These are phyloP conservation scores for Fusarium longipes DNA, from an alignment of 2,329 filamentous ascomycete genomes.

Conservation along the genomic window DNA sequence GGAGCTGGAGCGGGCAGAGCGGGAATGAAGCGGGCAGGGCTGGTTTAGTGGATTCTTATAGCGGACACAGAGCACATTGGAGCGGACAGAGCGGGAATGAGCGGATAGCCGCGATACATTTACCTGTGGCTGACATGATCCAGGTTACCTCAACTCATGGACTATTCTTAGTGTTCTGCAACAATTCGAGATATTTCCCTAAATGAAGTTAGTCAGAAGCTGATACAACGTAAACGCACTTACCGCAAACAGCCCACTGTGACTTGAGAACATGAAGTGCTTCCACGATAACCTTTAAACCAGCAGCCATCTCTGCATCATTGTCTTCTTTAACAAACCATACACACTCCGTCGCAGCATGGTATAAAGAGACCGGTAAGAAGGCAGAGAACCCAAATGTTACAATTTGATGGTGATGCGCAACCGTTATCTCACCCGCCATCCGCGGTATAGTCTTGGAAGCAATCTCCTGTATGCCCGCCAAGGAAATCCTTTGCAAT, in stretches of 20 bases:
- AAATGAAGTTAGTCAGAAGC: not conserved
- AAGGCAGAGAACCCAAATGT: not conserved
- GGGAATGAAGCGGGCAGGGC: not conserved
- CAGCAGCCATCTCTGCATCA: not conserved
- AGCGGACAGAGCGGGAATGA: conserved; percentile 1
- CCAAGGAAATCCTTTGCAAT: conserved; percentile 7
- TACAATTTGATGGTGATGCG: not conserved
- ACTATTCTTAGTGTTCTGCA: not conserved
- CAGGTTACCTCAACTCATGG: too few relatives aligned
- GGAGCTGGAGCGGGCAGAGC: conserved; percentile 1
- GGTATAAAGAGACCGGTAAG: not conserved
- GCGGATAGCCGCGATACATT: too few relatives aligned
- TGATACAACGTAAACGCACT: not conserved
- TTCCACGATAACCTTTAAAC: not conserved
- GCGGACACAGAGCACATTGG: too few relatives aligned
- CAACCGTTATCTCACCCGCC: not conserved
- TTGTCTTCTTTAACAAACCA: conserved; percentile 22
- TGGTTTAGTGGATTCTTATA: not conserved
- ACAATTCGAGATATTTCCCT: not conserved
- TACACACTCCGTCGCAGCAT: conserved; percentile 4
- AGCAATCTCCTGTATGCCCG: not conserved
- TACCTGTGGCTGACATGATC: too few relatives aligned
- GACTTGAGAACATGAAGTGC: not conserved
- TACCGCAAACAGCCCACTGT: not conserved
- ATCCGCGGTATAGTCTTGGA: not conserved